Evolutionary conservation across 306 rosid species (phyloP), one percentile per base, ranked within the genome.

Genomic region (Geum urbanum): DNA sequence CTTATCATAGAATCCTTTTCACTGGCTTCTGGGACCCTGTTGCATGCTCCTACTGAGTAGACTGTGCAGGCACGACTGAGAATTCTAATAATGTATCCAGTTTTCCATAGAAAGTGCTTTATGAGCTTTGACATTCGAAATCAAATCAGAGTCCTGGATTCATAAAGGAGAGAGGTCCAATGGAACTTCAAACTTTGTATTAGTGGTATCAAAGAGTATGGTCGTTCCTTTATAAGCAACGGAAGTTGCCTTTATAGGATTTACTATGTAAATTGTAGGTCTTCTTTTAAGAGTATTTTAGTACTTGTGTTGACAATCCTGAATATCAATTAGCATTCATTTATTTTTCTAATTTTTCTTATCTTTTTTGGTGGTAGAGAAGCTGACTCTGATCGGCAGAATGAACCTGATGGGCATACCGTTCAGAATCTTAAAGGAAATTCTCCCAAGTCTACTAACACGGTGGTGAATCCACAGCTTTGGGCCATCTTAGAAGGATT

Each of bases 401-500:
- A 71, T 15, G 82, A 76, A 78, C 72, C 71, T 70, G 77, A 69
- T 76, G 81, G 72, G 52, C 82, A 76, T 70, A 69, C 67, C 22
- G 72, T 70, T 74, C 77, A 57, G 35, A 66, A 68, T 60, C 63
- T 41, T 40, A 83, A 66, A 66, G 72, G 73, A 74, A 74, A 43
- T 79, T 83, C 96, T 76, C 87, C 88, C 13, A 81, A 83, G 80
- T 68, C 82, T 39, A 73, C 84, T 44, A 61, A 85, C 76, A 76
- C 72, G 27, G 73, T 16, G 60, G 77, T 9, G 71, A 94, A 84
- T 78, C 84, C 84, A 82, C 89, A 82, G 54, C 69, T 84, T 46
- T 84, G 92, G 97, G 79, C 91, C 76, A 80, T 89, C 58, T 84
- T 94, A 52, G 97, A 94, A 70, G 97, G 99, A 81, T 55, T 94